These are phyloP conservation scores for Corrigiola litoralis DNA, from an alignment of 179 eudicot genomes.

Conservation along the genomic window DNA sequence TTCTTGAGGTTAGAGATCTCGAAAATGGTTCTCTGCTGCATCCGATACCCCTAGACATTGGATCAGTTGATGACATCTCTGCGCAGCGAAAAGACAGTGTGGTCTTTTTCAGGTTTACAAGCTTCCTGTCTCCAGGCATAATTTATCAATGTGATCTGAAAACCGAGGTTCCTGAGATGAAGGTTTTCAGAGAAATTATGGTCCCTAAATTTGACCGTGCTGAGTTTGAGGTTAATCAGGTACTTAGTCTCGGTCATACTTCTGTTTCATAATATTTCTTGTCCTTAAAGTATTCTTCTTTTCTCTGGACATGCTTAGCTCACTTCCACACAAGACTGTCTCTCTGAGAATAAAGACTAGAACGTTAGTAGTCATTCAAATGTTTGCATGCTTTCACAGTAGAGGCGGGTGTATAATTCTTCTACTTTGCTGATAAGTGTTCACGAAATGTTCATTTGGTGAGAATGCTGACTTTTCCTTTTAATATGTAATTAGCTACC, in stretches of 20 bases:
- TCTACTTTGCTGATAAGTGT: no score
- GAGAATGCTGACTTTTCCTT: no score
- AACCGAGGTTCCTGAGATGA: constrained; percentile 56
- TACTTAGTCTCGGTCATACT: constrained; percentile 17
- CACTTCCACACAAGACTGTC: no score
- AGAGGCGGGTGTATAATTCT: no score
- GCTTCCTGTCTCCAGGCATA: constrained; percentile 85
- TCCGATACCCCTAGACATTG: constrained; percentile 79
- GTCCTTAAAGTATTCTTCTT: background rate
- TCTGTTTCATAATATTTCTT: no score
- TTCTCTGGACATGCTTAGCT: no score
- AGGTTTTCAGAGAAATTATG: constrained; percentile 69
- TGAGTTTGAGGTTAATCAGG: constrained; percentile 80
- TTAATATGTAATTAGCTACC: no score
- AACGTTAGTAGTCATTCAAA: no score
- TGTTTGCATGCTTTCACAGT: no score
- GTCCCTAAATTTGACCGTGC: constrained; percentile 84
- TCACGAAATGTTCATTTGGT: no score
- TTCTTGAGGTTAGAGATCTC: constrained; percentile 77
- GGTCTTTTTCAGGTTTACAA: constrained; percentile 64
- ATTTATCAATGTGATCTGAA: constrained; percentile 70
- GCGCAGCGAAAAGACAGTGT: constrained; percentile 57
- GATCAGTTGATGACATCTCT: constrained; percentile 70
- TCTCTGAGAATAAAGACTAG: no score
- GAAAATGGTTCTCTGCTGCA: constrained; percentile 61